A percentile compares a stretch with the other conserved stretches of the same genome.
Evolutionary conservation across 306 rosid genomes (phyloP).

Genomic region (Macrotyloma uniflorum): DNA sequence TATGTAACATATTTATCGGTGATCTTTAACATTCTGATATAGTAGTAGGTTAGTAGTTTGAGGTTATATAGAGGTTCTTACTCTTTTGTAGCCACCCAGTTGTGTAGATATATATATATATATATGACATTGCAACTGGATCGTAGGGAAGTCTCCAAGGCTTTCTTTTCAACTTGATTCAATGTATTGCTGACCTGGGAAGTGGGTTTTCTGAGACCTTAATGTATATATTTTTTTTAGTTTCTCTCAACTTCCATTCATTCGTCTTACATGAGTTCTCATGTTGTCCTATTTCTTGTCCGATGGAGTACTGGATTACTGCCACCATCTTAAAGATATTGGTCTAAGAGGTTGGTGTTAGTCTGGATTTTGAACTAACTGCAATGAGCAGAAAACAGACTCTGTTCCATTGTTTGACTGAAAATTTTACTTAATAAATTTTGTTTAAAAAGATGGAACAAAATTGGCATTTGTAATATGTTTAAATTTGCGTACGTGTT

Average conservation of each 20-base stretch:
- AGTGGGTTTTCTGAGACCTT: conserved; percentile 49
- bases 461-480: too few species aligned
- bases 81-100: conserved; percentile 61
- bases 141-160: conserved; percentile 50
- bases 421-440: too few species aligned
- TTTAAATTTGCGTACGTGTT: too few species aligned
- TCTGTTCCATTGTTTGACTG: too few species aligned
- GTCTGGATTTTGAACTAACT: too few species aligned
- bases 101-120: conserved; percentile 75
- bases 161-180: conserved; percentile 53
- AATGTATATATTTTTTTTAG: conserved; percentile 54
- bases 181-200: conserved; percentile 69
- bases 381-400: too few species aligned
- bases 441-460: too few species aligned
- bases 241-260: conserved; percentile 1
- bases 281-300: neutral
- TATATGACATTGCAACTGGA: conserved; percentile 52
- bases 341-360: too few species aligned
- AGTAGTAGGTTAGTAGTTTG: conserved; percentile 42
- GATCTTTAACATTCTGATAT: conserved; percentile 47
- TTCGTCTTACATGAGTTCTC: neutral
- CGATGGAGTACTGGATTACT: neutral
- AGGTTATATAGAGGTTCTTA: conserved; percentile 64
- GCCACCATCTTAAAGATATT: too few species aligned
- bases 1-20: conserved; percentile 65